Percentiles rank a stretch among this genome's conserved stretches.
These are phyloP conservation scores for Tagetes patula DNA, from an alignment of 129 eudicot genomes.

Conservation along the genomic window DNA sequence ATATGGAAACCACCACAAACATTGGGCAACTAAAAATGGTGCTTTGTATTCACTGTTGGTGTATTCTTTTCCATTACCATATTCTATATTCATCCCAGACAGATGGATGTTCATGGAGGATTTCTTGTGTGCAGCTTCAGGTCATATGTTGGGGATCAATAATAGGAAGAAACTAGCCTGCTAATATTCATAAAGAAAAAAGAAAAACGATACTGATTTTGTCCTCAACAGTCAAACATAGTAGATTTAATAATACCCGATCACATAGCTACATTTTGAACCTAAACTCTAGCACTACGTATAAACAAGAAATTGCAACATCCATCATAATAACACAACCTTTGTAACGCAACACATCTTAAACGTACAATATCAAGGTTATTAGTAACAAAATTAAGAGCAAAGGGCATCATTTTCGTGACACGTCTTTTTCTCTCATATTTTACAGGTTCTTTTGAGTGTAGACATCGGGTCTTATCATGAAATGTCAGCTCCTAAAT, in stretches of 20 bases:
- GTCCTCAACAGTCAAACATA: neutral
- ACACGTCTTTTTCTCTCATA: neutral
- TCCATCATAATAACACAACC: conserved; percentile 4
- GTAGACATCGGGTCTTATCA: conserved; percentile 8
- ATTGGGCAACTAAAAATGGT: neutral
- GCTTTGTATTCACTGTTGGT: neutral
- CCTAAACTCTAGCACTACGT: neutral
- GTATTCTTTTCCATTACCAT: neutral
- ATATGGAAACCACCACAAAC: neutral
- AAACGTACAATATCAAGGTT: neutral
- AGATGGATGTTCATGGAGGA: neutral
- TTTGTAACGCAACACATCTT: neutral
- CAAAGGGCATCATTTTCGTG: neutral
- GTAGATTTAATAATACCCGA: neutral
- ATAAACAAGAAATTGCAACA: neutral
- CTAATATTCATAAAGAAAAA: neutral
- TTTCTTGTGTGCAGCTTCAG: neutral
- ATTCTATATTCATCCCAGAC: neutral
- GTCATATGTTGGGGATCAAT: neutral
- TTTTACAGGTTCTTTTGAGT: neutral
- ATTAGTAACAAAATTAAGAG: neutral
- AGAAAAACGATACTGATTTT: neutral
- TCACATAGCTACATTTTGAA: neutral
- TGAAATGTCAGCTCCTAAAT: conserved; percentile 16
- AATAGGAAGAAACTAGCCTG: neutral